Evolutionary conservation across 2,329 filamentous ascomycete genomes (phyloP).

Genomic region (Pseudocercospora ulei): DNA sequence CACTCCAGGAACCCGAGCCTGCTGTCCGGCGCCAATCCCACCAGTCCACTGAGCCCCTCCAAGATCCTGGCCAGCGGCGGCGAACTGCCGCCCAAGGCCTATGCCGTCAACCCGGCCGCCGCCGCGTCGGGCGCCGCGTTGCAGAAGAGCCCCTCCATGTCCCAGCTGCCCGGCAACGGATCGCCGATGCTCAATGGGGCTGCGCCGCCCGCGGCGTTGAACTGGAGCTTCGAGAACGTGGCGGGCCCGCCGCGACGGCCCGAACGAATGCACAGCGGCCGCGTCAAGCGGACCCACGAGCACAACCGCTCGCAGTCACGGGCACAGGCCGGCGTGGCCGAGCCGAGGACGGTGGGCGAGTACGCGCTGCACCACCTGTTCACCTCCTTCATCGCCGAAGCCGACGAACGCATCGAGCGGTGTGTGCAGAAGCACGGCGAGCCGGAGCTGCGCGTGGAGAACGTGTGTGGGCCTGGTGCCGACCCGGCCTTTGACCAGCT

Average conservation of each 20-base stretch:
- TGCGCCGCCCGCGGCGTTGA: constrained; percentile 17
- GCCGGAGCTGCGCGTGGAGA: constrained; percentile 73
- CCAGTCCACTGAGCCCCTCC: constrained; percentile 79
- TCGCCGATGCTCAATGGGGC: constrained; percentile 18
- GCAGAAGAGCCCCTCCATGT: constrained; percentile 32
- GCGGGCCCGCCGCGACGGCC: constrained; percentile 29
- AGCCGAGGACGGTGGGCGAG: constrained; percentile 90
- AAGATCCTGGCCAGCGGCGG: constrained; percentile 52
- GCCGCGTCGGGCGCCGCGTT: constrained; percentile 11
- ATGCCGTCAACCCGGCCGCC: constrained; percentile 2
- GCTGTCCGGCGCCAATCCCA: constrained; percentile 62
- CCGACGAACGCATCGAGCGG: constrained; percentile 89
- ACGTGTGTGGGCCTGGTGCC: constrained; percentile 79
- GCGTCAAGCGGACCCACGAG: constrained; percentile 60
- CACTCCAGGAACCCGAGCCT: constrained; percentile 83
- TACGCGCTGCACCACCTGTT: constrained; percentile 95
- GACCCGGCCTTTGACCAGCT: constrained; percentile 88
- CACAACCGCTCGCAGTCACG: constrained; percentile 61
- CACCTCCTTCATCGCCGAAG: constrained; percentile 90
- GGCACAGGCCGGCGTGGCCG: constrained; percentile 42
- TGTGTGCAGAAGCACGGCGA: constrained; percentile 73
- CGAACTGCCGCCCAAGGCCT: constrained; percentile 2
- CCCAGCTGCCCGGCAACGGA: constrained; percentile 25
- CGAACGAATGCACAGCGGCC: constrained; percentile 46
- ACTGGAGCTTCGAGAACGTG: constrained; percentile 28